Evolutionary conservation across 495 filamentous ascomycete species (phyloP).

Genomic region (Aspergillus nanangensis): DNA sequence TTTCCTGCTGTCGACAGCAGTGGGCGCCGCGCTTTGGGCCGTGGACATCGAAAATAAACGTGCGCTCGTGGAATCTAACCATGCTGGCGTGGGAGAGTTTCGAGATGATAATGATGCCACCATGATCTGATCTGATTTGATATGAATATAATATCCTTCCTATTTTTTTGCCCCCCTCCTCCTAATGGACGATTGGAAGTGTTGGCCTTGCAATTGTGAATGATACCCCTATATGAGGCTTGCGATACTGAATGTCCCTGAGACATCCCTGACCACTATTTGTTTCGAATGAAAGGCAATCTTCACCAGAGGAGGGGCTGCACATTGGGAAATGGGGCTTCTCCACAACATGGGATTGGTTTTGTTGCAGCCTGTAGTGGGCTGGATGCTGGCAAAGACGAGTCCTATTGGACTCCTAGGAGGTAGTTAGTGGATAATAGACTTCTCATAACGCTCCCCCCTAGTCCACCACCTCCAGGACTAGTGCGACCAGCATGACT

Average conservation of each 20-base stretch:
- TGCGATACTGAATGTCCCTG: not conserved
- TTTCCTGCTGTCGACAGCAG: constrained; percentile 62
- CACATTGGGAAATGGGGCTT: not conserved
- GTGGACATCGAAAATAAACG: constrained; percentile 50
- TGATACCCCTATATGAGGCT: not conserved
- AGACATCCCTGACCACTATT: too few species aligned
- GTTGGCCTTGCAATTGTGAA: too few species aligned
- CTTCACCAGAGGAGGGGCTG: not conserved
- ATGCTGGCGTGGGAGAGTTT: constrained; percentile 18
- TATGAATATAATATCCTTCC: not conserved
- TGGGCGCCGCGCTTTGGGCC: constrained; percentile 60
- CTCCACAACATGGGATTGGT: not conserved
- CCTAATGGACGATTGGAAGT: too few species aligned
- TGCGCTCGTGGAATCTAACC: constrained; percentile 18
- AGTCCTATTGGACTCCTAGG: too few species aligned
- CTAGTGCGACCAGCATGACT: too few species aligned
- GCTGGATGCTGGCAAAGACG: not conserved
- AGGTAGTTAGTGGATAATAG: not conserved
- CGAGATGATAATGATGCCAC: constrained; percentile 29
- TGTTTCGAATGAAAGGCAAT: not conserved
- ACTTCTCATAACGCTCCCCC: not conserved
- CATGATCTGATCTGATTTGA: constrained; percentile 16
- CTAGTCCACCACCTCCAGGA: not conserved
- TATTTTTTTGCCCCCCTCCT: not conserved
- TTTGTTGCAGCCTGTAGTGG: not conserved